A percentile compares a stretch with the other conserved stretches of the same genome.
These are phyloP conservation scores for Galerina marginata DNA, from an alignment of 768 basidiomycete species.

Conservation along the genomic window DNA sequence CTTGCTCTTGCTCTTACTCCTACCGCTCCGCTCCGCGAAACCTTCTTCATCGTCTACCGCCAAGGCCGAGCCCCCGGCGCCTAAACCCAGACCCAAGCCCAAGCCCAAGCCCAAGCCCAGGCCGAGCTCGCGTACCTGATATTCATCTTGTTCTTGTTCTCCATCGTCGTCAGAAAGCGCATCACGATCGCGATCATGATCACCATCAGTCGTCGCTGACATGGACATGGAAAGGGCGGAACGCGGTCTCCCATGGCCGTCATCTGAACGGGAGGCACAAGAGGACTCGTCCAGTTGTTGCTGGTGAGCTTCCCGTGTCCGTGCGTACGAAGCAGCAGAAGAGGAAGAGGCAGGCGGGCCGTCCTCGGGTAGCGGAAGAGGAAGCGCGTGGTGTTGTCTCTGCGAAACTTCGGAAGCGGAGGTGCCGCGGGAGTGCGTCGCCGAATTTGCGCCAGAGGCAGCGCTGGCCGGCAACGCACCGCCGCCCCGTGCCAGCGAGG, in stretches of 20 bases:
- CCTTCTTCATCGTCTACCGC: too few relatives aligned
- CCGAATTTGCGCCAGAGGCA: constrained; percentile 16
- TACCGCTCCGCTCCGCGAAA: not conserved
- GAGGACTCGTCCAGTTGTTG: constrained; percentile 2
- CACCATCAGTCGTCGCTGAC: constrained; percentile 4
- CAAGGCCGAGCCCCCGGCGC: too few relatives aligned
- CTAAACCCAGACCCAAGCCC: too few relatives aligned
- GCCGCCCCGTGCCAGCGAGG: too few relatives aligned
- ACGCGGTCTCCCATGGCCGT: constrained; percentile 6
- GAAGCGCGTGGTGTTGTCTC: constrained; percentile 8
- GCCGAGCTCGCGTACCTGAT: too few relatives aligned
- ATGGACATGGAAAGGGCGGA: constrained; percentile 9
- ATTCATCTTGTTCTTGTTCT: not conserved
- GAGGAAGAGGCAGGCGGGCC: constrained; percentile 12
- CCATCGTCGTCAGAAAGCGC: not conserved
- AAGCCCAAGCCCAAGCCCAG: too few relatives aligned
- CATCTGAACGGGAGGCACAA: not conserved
- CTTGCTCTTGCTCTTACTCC: not conserved
- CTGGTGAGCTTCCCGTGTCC: not conserved
- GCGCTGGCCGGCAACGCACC: not conserved
- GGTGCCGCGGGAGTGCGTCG: constrained; percentile 16
- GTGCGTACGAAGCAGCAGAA: not conserved
- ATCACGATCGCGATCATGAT: constrained; percentile 5
- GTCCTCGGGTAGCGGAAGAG: not conserved
- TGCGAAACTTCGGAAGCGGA: constrained; percentile 26